Conservation (phyloP, 2,329 filamentous ascomycete genomes). For the Fusarium caatingaense region DNA sequence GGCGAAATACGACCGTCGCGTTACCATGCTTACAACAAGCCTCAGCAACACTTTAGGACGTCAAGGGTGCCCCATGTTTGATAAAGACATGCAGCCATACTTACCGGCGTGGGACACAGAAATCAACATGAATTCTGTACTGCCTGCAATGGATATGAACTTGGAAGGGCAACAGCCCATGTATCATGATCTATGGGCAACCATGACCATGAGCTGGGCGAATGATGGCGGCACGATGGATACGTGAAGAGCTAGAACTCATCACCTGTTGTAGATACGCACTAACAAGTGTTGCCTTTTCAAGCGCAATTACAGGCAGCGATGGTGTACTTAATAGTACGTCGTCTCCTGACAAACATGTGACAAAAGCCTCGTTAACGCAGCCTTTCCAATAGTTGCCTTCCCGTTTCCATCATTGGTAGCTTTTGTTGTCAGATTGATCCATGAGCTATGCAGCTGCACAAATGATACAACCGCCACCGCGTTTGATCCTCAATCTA, state of each 20-base stretch:
- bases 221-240: slow-evolving; percentile 32
- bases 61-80: slow-evolving; percentile 63
- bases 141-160: slow-evolving; percentile 2
- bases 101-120: slow-evolving; percentile 59
- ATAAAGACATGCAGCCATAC: slow-evolving; percentile 61
- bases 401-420: background rate
- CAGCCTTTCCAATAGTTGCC: background rate
- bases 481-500: slow-evolving; percentile 2
- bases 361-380: slow-evolving; percentile 1
- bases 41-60: background rate
- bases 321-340: background rate
- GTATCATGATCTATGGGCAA: slow-evolving; percentile 61
- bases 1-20: slow-evolving; percentile 58
- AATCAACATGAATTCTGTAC: slow-evolving; percentile 36
- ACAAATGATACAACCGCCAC: background rate
- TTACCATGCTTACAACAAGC: slow-evolving; percentile 47
- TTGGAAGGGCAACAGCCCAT: slow-evolving; percentile 41
- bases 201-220: slow-evolving; percentile 61
- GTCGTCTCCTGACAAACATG: slow-evolving; percentile 8
- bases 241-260: background rate
- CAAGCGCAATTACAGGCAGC: background rate
- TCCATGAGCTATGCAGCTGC: background rate
- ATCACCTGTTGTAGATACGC: background rate
- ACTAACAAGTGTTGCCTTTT: background rate
- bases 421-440: background rate